These are phyloP conservation scores for Saccharata proteae DNA, from an alignment of 2,329 filamentous ascomycete genomes.

Conservation along the genomic window DNA sequence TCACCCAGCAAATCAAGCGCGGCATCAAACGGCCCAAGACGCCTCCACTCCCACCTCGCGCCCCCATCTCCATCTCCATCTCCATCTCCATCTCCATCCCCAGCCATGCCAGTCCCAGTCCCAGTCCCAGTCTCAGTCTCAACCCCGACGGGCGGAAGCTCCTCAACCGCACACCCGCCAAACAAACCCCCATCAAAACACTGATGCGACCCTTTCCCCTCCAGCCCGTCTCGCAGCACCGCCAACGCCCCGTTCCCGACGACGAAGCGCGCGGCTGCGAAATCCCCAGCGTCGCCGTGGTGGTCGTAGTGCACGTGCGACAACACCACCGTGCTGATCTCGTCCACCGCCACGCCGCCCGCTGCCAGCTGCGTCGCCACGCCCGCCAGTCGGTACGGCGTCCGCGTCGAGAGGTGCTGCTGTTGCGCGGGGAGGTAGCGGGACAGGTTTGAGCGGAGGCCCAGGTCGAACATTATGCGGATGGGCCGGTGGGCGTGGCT, in stretches of 20 bases:
- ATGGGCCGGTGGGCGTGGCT: conserved; percentile 11
- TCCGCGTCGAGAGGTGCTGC: conserved; percentile 33
- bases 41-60: conserved; percentile 26
- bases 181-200: conserved; percentile 34
- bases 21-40: conserved; percentile 32
- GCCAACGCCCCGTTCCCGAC: conserved; percentile 24
- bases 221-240: conserved; percentile 16
- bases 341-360: conserved; percentile 22
- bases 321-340: conserved; percentile 31
- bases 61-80: conserved; percentile 11
- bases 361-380: conserved; percentile 25
- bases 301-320: conserved; percentile 31
- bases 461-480: conserved; percentile 42
- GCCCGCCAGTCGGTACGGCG: conserved; percentile 29
- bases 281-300: conserved; percentile 28
- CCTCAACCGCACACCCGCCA: conserved; percentile 28
- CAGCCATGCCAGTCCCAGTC: conserved; percentile 10
- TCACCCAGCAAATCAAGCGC: conserved; percentile 38
- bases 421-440: conserved; percentile 34
- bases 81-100: too few relatives aligned
- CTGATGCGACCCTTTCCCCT: conserved; percentile 13
- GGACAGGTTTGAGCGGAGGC: conserved; percentile 33
- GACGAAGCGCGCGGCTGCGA: conserved; percentile 25
- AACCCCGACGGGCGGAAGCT: conserved; percentile 28
- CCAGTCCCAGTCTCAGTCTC: too few relatives aligned